Conservation (phyloP, 768 basidiomycete genomes). For the Suillus fuscotomentosus region DNA sequence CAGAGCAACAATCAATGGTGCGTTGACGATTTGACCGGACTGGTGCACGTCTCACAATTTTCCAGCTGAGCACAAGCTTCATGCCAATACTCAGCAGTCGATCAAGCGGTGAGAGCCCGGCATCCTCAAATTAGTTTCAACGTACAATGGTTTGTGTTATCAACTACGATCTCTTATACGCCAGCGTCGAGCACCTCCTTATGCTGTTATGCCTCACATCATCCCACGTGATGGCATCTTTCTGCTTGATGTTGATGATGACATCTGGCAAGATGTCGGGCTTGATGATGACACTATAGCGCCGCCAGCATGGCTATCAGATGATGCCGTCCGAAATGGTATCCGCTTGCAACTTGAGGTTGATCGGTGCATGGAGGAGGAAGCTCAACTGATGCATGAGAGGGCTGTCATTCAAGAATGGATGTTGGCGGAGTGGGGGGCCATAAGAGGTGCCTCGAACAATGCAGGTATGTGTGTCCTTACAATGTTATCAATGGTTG, state of each 20-base stretch:
- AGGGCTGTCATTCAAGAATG: slow-evolving; percentile 22
- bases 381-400: slow-evolving; percentile 15
- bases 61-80: slow-evolving; percentile 23
- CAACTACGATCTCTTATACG: slow-evolving; percentile 21
- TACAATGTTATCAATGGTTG: background rate
- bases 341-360: slow-evolving; percentile 18
- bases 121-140: slow-evolving; percentile 20
- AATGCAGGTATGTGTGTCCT: slow-evolving; percentile 6
- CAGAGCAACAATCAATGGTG: slow-evolving; percentile 3
- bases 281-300: slow-evolving; percentile 20
- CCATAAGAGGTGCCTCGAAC: background rate
- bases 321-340: slow-evolving; percentile 16
- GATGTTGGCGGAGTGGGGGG: slow-evolving; percentile 28
- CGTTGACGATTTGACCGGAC: background rate
- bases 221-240: slow-evolving; percentile 26
- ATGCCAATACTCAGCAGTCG: slow-evolving; percentile 24
- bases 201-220: slow-evolving; percentile 19
- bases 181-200: slow-evolving; percentile 18
- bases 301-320: slow-evolving; percentile 16
- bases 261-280: slow-evolving; percentile 35
- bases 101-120: slow-evolving; percentile 26
- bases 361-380: slow-evolving; percentile 29
- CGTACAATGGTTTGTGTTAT: slow-evolving; percentile 30
- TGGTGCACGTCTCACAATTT: background rate
- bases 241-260: slow-evolving; percentile 35